Conservation (phyloP, 768 basidiomycete species). For the Tricholoma terreum region DNA sequence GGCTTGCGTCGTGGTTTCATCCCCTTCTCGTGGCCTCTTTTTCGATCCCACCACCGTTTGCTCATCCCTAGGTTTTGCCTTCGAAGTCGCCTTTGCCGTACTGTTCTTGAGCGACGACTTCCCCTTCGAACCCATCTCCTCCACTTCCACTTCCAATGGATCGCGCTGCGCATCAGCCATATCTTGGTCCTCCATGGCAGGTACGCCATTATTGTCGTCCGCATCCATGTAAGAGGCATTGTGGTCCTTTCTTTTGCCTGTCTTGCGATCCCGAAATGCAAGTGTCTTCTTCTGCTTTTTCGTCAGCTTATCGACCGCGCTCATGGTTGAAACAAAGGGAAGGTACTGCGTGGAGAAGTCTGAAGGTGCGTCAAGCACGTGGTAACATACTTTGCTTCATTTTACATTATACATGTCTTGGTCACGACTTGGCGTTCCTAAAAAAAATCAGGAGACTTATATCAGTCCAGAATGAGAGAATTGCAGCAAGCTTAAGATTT, state of each 20-base stretch:
- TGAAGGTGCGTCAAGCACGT: neutral
- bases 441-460: too few relatives aligned
- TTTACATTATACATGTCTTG: too few relatives aligned
- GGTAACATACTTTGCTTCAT: neutral
- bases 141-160: conserved; percentile 41
- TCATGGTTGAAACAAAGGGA: conserved; percentile 24
- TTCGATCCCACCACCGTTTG: conserved; percentile 17
- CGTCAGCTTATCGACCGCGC: conserved; percentile 57
- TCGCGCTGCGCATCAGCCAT: conserved; percentile 36
- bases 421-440: too few relatives aligned
- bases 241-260: conserved; percentile 42
- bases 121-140: conserved; percentile 29
- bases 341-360: neutral
- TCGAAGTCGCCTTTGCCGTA: conserved; percentile 23
- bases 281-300: conserved; percentile 92
- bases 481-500: too few relatives aligned
- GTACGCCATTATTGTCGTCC: conserved; percentile 36
- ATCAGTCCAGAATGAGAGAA: too few relatives aligned
- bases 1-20: conserved; percentile 26
- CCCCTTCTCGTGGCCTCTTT: conserved; percentile 38
- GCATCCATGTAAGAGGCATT: conserved; percentile 20
- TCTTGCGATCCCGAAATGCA: conserved; percentile 74
- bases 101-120: conserved; percentile 20
- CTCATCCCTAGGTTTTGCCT: conserved; percentile 28
- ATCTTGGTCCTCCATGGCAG: conserved; percentile 53